A percentile compares a stretch with the other conserved stretches of the same genome.
Conservation (phyloP, 2,329 filamentous ascomycete genomes). For the Cadophora sp. region DNA sequence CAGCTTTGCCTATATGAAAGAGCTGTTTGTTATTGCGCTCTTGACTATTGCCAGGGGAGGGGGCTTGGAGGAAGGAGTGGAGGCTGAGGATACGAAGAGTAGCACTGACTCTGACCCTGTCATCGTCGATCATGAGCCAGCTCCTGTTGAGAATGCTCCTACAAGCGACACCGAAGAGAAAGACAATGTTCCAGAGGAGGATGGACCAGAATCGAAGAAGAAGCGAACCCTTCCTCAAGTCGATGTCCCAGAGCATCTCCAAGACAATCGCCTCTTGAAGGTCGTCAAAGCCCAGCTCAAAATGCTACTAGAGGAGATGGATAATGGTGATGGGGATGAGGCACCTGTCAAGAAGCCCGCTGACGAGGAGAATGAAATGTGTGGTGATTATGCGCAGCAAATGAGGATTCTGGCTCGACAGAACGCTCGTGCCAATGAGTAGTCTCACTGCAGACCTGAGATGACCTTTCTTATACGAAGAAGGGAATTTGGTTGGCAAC, state of each 20-base stretch:
- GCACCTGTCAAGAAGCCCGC: background rate
- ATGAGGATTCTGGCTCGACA: background rate
- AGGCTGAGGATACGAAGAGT: conserved; percentile 62
- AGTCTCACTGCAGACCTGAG: background rate
- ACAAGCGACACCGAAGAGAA: background rate
- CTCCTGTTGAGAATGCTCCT: background rate
- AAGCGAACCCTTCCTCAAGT: conserved; percentile 29
- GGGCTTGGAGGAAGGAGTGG: conserved; percentile 52
- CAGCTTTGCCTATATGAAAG: conserved; percentile 74
- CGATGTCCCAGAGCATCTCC: conserved; percentile 31
- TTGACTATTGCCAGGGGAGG: conserved; percentile 56
- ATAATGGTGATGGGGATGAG: conserved; percentile 32
- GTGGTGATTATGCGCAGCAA: conserved; percentile 10
- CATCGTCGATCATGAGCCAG: conserved; percentile 18
- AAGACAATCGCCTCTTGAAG: conserved; percentile 35
- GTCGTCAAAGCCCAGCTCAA: conserved; percentile 32
- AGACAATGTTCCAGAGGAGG: background rate
- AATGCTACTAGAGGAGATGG: conserved; percentile 40
- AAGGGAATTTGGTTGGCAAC: background rate
- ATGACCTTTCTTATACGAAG: background rate
- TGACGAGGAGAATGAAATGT: conserved; percentile 9
- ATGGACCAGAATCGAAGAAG: conserved; percentile 13
- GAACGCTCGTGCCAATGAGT: background rate
- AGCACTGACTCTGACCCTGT: conserved; percentile 21
- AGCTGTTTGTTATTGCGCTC: conserved; percentile 69